These are phyloP conservation scores for Metschnikowia kunwiensis DNA, from an alignment of 805 yeast species.

Conservation along the genomic window DNA sequence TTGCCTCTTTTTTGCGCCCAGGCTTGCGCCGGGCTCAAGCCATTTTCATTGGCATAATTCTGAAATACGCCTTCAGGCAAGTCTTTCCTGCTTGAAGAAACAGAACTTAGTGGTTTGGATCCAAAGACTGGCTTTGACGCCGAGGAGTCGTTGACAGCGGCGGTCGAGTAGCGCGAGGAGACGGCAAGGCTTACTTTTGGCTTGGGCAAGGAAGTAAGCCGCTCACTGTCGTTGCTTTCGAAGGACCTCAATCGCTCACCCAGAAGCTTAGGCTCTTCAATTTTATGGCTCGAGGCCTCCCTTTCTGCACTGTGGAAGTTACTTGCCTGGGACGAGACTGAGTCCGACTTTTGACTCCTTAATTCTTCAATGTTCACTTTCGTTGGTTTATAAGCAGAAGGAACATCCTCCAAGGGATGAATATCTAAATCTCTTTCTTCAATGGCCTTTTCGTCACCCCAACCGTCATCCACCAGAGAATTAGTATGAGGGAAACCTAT, in stretches of 20 bases:
- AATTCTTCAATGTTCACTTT: slow-evolving; percentile 57
- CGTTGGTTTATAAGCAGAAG: slow-evolving; percentile 65
- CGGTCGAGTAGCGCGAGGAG: slow-evolving; percentile 45
- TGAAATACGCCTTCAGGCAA: slow-evolving; percentile 14
- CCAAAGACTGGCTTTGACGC: slow-evolving; percentile 5
- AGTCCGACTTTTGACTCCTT: slow-evolving; percentile 48
- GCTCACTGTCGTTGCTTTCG: slow-evolving; percentile 37
- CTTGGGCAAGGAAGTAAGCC: slow-evolving; percentile 62
- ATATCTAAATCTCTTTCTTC: slow-evolving; percentile 51
- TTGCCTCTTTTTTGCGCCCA: slow-evolving; percentile 92
- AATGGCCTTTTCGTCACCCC: slow-evolving; percentile 66
- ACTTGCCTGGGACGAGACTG: slow-evolving; percentile 42
- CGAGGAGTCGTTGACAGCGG: slow-evolving; percentile 17
- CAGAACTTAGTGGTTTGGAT: slow-evolving; percentile 7
- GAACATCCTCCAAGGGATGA: slow-evolving; percentile 50
- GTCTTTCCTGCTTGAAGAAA: slow-evolving; percentile 24
- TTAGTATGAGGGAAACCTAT: slow-evolving; percentile 19
- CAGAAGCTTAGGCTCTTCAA: too few relatives aligned
- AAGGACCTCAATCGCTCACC: too few relatives aligned
- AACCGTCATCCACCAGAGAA: slow-evolving; percentile 48
- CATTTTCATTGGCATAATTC: slow-evolving; percentile 54
- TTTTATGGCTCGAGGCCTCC: too few relatives aligned
- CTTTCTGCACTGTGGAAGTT: too few relatives aligned
- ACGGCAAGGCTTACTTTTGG: slow-evolving; percentile 53
- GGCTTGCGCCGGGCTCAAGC: slow-evolving; percentile 90